A percentile compares a stretch with the other conserved stretches of the same genome.
phyloP scores from a whole-genome alignment of 2,329 filamentous ascomycete species.

The Endothia cerciana region DNA sequence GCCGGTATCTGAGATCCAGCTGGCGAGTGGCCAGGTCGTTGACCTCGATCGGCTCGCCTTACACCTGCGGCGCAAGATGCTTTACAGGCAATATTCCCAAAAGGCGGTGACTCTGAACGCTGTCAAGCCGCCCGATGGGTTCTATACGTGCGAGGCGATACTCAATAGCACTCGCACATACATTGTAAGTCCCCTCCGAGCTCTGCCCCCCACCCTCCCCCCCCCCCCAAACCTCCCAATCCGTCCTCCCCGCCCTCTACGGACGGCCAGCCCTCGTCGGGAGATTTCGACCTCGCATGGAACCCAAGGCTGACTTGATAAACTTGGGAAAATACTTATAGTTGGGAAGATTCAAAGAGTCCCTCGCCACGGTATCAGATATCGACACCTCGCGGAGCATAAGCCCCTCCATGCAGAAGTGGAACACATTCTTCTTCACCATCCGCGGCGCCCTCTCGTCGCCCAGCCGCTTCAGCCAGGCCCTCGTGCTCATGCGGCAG shows the following conservation, averaged over 20 bases:
- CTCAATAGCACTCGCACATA: constrained; percentile 19
- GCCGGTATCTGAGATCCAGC: background rate
- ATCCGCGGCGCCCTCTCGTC: constrained; percentile 4
- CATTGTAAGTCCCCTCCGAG: constrained; percentile 1
- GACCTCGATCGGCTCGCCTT: constrained; percentile 12
- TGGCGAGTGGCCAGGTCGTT: constrained; percentile 19
- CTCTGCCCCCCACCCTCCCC: too few relatives aligned
- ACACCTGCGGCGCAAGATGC: constrained; percentile 11
- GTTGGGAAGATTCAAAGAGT: constrained; percentile 6
- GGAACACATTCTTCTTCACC: constrained; percentile 15
- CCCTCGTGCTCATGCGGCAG: constrained; percentile 20
- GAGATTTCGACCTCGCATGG: background rate
- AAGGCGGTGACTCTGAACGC: background rate
- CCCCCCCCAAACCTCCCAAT: too few relatives aligned
- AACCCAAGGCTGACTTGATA: too few relatives aligned
- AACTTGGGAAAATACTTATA: background rate
- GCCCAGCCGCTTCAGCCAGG: constrained; percentile 12
- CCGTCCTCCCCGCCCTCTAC: too few relatives aligned
- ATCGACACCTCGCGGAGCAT: background rate
- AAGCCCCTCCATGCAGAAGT: background rate
- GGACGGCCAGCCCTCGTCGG: too few relatives aligned
- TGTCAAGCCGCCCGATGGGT: constrained; percentile 18
- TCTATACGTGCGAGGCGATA: constrained; percentile 22
- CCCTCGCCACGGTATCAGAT: background rate
- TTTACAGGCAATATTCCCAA: background rate